These are phyloP conservation scores for Arachnomyces sp. DNA, from an alignment of 2,329 filamentous ascomycete genomes.

Conservation along the genomic window DNA sequence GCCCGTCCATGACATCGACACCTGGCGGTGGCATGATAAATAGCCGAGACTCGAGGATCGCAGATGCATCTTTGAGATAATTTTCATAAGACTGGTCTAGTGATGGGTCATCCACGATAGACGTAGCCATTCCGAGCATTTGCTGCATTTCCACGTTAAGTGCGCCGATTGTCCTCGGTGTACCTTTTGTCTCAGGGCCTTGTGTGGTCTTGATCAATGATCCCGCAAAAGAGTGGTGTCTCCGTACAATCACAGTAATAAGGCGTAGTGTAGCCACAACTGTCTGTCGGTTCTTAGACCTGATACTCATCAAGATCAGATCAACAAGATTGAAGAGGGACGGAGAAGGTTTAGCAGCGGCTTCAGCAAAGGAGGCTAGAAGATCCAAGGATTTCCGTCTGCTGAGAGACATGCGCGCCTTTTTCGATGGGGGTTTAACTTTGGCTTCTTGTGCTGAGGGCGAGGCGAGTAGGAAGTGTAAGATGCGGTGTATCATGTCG, in stretches of 20 bases:
- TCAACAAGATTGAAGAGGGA: constrained; percentile 90
- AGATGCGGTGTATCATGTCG: constrained; percentile 86
- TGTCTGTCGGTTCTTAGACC: constrained; percentile 78
- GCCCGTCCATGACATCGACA: constrained; percentile 31
- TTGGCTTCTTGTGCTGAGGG: constrained; percentile 40
- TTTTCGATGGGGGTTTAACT: constrained; percentile 46
- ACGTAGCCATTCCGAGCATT: constrained; percentile 29
- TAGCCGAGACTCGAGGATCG: constrained; percentile 35
- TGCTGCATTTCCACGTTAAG: constrained; percentile 34
- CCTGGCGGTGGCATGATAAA: constrained; percentile 46
- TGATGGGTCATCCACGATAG: constrained; percentile 29
- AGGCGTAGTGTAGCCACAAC: constrained; percentile 82
- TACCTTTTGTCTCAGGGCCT: background rate
- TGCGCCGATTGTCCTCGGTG: constrained; percentile 27
- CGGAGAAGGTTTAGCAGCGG: constrained; percentile 69
- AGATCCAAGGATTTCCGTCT: constrained; percentile 85
- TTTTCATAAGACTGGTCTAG: constrained; percentile 36
- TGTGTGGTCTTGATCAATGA: constrained; percentile 54
- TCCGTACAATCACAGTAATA: constrained; percentile 73
- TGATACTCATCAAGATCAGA: constrained; percentile 74
- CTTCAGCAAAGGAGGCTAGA: constrained; percentile 66
- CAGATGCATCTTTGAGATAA: constrained; percentile 44
- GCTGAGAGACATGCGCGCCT: constrained; percentile 50
- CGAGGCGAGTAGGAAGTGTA: constrained; percentile 83
- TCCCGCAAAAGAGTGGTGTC: constrained; percentile 77